Evolutionary conservation across 2,329 filamentous ascomycete species (phyloP), one percentile per base, ranked within the genome.

Genomic region (Beauveria scarabaeidicola): DNA sequence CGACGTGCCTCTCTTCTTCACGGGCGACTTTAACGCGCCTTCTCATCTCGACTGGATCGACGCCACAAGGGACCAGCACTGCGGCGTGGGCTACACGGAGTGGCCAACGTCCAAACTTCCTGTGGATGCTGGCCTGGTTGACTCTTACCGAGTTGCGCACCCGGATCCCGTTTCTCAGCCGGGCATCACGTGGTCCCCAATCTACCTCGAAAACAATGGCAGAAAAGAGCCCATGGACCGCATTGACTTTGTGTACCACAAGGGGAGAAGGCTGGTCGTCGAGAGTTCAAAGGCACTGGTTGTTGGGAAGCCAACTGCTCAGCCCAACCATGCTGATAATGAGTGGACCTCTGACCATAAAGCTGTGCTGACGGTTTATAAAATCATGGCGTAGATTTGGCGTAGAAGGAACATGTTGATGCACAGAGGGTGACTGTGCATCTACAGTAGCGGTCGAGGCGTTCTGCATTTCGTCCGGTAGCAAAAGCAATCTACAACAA

Each of bases 161-260:
- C 70, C 71, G 0, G 70, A 76, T 43, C 74, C 75, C 0, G 64
- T 62, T 13, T 56, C 61, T 1, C 65, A 66, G 25, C 70, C 69
- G 3, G 74, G 72, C 3, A 70, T 68, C 11, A 77, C 74, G 1
- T 77, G 75, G 75, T 77, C 75, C 0, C 75, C 75, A 4, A 63
- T 77, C 9, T 72, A 68, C 53, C 67, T 69, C 6, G 64, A 66
- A 13, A 75, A 75, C 60, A 62, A 66, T 0, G 50, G 57, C 29
- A 46, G 57, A 27, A 53, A 53, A 21, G 75, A 77, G 65, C 75
- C 75, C 0, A 62, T 72, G 55, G 75, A 77, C 56, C 64, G 75
- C 17, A 77, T 77, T 27, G 75, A 77, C 63, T 76, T 76, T 59
- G 69, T 77, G 23, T 75, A 76, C 27, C 69, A 75, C 65, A 73